phyloP scores from a whole-genome alignment of 2,329 filamentous ascomycete species.

The Trichophyton schoenleinii region DNA sequence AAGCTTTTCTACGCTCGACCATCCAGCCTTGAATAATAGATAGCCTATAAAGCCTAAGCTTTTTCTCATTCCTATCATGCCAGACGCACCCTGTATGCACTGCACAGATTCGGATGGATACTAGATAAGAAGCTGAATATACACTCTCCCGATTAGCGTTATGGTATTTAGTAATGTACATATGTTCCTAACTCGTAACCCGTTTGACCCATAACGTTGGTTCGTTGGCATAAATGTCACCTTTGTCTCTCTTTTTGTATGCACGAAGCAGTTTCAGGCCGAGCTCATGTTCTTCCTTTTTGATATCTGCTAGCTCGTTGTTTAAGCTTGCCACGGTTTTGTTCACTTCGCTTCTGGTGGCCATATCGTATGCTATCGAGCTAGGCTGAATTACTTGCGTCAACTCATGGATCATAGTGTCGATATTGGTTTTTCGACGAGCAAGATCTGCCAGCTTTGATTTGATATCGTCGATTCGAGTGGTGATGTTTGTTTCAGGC shows the following conservation, averaged over 20 bases:
- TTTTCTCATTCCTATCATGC: background rate
- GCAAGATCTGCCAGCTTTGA: conserved; percentile 52
- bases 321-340: conserved; percentile 54
- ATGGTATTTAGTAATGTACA: conserved; percentile 1
- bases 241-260: conserved; percentile 61
- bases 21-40: background rate
- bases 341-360: conserved; percentile 45
- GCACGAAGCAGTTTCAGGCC: conserved; percentile 62
- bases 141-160: background rate
- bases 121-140: background rate
- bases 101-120: background rate
- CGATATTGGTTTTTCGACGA: conserved; percentile 58
- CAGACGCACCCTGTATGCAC: background rate
- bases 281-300: conserved; percentile 64
- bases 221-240: conserved; percentile 36
- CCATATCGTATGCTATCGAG: conserved; percentile 53
- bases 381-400: conserved; percentile 62
- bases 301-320: conserved; percentile 57
- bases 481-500: conserved; percentile 47
- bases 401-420: conserved; percentile 61
- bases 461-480: conserved; percentile 55
- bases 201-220: conserved; percentile 65
- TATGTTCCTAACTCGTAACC: conserved; percentile 47
- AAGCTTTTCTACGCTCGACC: background rate
- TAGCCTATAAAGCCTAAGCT: background rate